phyloP scores from a whole-genome alignment of 202 grass and related monocot genomes.

The Panicum virgatum region DNA sequence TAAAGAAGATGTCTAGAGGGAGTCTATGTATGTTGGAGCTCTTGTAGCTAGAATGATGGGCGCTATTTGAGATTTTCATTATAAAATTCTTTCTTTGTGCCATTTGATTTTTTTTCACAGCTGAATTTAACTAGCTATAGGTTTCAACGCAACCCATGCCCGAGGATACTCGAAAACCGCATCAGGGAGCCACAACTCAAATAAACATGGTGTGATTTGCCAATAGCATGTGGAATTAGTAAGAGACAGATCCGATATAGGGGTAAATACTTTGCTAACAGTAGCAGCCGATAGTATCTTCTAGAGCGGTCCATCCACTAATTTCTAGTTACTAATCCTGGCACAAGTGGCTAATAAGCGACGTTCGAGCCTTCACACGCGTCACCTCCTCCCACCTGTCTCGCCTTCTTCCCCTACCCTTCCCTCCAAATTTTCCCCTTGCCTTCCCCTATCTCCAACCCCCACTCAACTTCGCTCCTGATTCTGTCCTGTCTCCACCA shows the following conservation, averaged over 20 bases:
- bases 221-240: neutral
- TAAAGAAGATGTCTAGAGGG: too few species aligned
- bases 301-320: slow-evolving; percentile 22
- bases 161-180: too few species aligned
- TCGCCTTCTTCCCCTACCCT: slow-evolving; percentile 5
- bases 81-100: too few species aligned
- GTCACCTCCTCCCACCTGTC: slow-evolving; percentile 32
- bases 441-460: slow-evolving; percentile 23
- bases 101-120: too few species aligned
- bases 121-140: too few species aligned
- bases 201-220: neutral
- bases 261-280: neutral
- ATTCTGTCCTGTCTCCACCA: neutral
- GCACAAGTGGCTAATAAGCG: slow-evolving; percentile 37
- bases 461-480: neutral
- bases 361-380: slow-evolving; percentile 29
- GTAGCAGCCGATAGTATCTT: neutral
- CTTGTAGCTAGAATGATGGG: too few species aligned
- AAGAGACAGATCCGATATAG: slow-evolving; percentile 13
- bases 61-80: too few species aligned
- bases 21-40: too few species aligned
- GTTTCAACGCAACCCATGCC: too few species aligned
- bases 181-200: too few species aligned
- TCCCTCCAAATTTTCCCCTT: slow-evolving; percentile 45
- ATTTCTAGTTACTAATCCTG: slow-evolving; percentile 48